Base-by-base conservation (phyloP, 2,329 filamentous ascomycete genomes). In the Xylariaceae sp. region DNA sequence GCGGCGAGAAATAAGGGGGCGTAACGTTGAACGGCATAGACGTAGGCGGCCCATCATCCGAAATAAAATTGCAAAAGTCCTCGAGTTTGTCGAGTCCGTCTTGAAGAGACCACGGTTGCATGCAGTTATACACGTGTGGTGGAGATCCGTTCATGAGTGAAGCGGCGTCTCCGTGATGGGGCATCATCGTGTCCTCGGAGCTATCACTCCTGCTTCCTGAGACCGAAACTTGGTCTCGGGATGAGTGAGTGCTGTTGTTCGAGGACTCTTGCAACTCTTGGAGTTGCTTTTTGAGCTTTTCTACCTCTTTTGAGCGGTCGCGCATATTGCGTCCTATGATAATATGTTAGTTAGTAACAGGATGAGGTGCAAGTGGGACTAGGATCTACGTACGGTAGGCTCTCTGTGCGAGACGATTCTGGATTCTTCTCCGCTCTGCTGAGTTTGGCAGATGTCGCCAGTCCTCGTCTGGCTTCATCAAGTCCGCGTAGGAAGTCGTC, bases 391-490 rank as follows among this genome's bases (percentile, higher is more conserved):
- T 59, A 73, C 71, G 65, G 61, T 73, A 73, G 53, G 71, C 71
- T 57, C 71, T 61, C 58, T 73, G 71, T 42, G 71, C 71, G 37
- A 73, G 69, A 9, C 71, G 69, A 55, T 73, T 73, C 56, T 73
- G 71, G n/a, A 73, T 72, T 63, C 72, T 72, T 53, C 71, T 68
- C 23, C 71, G 58, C 62, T 73, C 71, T 11, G 70, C 68, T 34
- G 70, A 69, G 59, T 72, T 69, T 23, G 70, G 69, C 15, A 72
- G 67, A 53, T 70, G 71, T 55, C 71, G 70, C 71, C 71, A 73
- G 53, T 73, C 71, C 62, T 73, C 71, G 34, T 72, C 70, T 4
- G 70, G 71, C 64, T 71, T 72, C 70, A 73, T 72, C 17, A 73
- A 57, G 56, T 73, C 70, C 48, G 68, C 70, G 50, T 73, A 73